Conservation (phyloP, 2,329 filamentous ascomycete genomes). For the Arthroderma sp. region DNA sequence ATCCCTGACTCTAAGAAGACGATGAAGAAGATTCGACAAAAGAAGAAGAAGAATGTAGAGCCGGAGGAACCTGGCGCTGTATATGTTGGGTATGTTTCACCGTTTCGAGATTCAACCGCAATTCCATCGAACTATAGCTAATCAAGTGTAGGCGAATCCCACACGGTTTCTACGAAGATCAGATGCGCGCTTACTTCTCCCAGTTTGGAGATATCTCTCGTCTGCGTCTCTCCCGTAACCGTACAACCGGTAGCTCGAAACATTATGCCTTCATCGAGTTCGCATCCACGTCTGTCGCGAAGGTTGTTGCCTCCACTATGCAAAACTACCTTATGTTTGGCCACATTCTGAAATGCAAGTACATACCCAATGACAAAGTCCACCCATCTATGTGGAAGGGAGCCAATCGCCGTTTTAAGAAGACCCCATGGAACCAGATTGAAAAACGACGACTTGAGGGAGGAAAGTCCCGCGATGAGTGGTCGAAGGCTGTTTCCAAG, state of each 20-base stretch:
- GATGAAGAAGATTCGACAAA: constrained; percentile 41
- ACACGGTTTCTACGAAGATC: constrained; percentile 92
- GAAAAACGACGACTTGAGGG: constrained; percentile 62
- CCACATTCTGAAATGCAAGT: constrained; percentile 80
- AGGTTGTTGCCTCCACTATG: constrained; percentile 92
- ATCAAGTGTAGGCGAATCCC: constrained; percentile 53
- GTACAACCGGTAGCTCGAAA: constrained; percentile 78
- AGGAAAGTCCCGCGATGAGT: constrained; percentile 60
- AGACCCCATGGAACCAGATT: constrained; percentile 76
- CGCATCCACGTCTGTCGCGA: constrained; percentile 60
- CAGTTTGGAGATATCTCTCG: constrained; percentile 78
- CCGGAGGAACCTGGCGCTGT: constrained; percentile 56
- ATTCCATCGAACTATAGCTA: background rate
- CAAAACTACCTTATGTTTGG: constrained; percentile 93
- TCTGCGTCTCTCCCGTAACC: constrained; percentile 79
- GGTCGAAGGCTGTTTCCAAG: constrained; percentile 60
- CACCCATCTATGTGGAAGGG: constrained; percentile 79
- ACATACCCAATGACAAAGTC: constrained; percentile 62
- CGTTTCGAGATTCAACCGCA: too few species aligned
- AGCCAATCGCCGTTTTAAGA: constrained; percentile 80
- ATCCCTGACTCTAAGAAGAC: constrained; percentile 36
- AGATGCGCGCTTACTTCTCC: constrained; percentile 85
- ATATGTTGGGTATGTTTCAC: constrained; percentile 56
- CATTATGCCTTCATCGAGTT: constrained; percentile 97
- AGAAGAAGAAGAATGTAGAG: constrained; percentile 32